Evolutionary conservation across 257 asterid species (phyloP), one percentile per base, ranked within the genome.

Genomic region (Galeopsis tetrahit): DNA sequence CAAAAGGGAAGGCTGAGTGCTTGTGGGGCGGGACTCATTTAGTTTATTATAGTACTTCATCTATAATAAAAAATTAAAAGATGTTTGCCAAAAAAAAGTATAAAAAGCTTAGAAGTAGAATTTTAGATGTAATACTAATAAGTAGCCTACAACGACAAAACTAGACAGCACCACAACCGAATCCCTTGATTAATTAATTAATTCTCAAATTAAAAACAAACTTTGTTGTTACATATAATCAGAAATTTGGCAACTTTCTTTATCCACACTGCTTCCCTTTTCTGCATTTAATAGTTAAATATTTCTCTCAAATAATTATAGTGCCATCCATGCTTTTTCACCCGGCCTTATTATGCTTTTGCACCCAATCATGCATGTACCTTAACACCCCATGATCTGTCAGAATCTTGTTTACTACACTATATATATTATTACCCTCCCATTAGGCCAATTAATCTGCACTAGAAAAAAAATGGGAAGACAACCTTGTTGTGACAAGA

Each of bases 401-500:
- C 53, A 52, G 82, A 80, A 79, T 82, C 76, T 80, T 73, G 48
- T 42, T 63, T 17, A 39, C 4, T 39, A 34, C 48, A 75, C 70
- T 80, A 86, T 82, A 81, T 31, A 57, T 57, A 57, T 21, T 3
- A 75, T 65, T 55, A 67, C 69, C 34, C 15, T n/a, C n/a, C n/a
- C n/a, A n/a, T n/a, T n/a, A n/a, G n/a, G n/a, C n/a, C n/a, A n/a
- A n/a, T n/a, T n/a, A n/a, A n/a, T n/a, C n/a, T n/a, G n/a, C n/a
- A n/a, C n/a, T n/a, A n/a, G n/a, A n/a, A n/a, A n/a, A 3, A 66
- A 70, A 66, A 90, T 90, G 96, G 96, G 92, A 60, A 90, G 96
- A 21, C 86, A 83, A 38, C 89, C 92, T 68, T 90, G 96, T 60
- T 90, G 95, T 69, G 95, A 90, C 15, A 84, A 79, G 72, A 68